phyloP scores from a whole-genome alignment of 1,284 basidiomycete species.

The Marasmius tenuissimus region DNA sequence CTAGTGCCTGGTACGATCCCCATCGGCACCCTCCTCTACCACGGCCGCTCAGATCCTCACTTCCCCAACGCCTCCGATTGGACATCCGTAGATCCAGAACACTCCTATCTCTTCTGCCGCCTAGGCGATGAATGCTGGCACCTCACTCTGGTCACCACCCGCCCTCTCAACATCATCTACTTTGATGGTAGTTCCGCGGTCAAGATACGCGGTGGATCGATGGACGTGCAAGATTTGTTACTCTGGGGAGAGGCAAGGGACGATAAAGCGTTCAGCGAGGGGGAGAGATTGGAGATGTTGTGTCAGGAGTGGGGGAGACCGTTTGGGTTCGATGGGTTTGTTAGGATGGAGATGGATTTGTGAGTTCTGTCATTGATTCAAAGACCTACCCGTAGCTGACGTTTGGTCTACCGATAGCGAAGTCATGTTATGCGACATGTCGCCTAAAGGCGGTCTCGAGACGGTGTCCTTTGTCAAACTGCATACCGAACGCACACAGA shows the following conservation, averaged over 20 bases:
- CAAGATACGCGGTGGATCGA: slow-evolving; percentile 31
- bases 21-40: slow-evolving; percentile 42
- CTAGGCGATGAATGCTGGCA: slow-evolving; percentile 31
- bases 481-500: not conserved
- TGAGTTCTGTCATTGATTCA: slow-evolving; percentile 23
- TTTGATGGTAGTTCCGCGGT: slow-evolving; percentile 44
- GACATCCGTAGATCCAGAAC: slow-evolving; percentile 43
- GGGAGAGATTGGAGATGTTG: slow-evolving; percentile 28
- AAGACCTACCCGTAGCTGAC: not conserved
- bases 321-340: slow-evolving; percentile 35
- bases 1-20: slow-evolving; percentile 41
- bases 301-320: slow-evolving; percentile 33
- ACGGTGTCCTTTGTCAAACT: slow-evolving; percentile 31
- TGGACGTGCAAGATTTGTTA: slow-evolving; percentile 45
- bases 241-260: slow-evolving; percentile 29
- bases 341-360: slow-evolving; percentile 53
- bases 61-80: slow-evolving; percentile 38
- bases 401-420: slow-evolving; percentile 33
- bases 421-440: slow-evolving; percentile 52
- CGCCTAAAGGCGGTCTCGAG: slow-evolving; percentile 31
- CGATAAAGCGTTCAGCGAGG: slow-evolving; percentile 23
- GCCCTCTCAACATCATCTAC: slow-evolving; percentile 40
- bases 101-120: slow-evolving; percentile 38
- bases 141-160: slow-evolving; percentile 33
- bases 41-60: slow-evolving; percentile 24